A percentile compares a stretch with the other conserved stretches of the same genome.
phyloP scores from a whole-genome alignment of 768 basidiomycete genomes.

The Mycena sanguinolenta region DNA sequence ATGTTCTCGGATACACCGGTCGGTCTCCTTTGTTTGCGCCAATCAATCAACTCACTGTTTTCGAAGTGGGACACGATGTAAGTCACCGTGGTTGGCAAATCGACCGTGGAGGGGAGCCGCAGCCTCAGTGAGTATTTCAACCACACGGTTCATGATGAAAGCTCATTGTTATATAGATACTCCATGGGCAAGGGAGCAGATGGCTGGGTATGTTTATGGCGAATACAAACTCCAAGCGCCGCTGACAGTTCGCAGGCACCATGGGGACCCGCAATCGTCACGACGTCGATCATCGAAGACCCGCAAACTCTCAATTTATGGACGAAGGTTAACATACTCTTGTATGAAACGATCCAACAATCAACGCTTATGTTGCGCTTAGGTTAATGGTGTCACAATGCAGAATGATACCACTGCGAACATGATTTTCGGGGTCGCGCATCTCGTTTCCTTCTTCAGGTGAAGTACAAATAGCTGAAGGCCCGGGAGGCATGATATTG shows the following conservation, averaged over 20 bases:
- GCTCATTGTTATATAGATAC: slow-evolving; percentile 44
- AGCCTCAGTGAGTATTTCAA: slow-evolving; percentile 45
- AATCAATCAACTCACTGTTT: slow-evolving; percentile 35
- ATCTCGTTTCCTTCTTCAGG: too few species aligned
- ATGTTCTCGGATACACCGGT: slow-evolving; percentile 54
- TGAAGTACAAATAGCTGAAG: too few species aligned
- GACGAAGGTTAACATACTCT: slow-evolving; percentile 60
- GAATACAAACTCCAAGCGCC: slow-evolving; percentile 44
- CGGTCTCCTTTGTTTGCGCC: background rate
- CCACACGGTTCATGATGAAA: too few species aligned
- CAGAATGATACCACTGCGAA: slow-evolving; percentile 52
- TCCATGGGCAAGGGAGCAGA: slow-evolving; percentile 60
- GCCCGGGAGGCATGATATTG: too few species aligned
- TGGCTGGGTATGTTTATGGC: slow-evolving; percentile 46
- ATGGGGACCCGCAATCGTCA: background rate
- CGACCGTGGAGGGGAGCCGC: slow-evolving; percentile 55
- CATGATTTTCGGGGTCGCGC: slow-evolving; percentile 33
- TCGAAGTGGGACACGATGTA: slow-evolving; percentile 57
- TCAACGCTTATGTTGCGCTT: too few species aligned
- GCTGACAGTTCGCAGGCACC: background rate
- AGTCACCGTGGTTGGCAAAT: slow-evolving; percentile 61
- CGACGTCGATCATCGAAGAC: slow-evolving; percentile 44
- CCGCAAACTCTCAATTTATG: slow-evolving; percentile 56
- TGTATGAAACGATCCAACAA: too few species aligned
- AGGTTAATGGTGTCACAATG: slow-evolving; percentile 49